Base-by-base conservation (phyloP, 2,329 filamentous ascomycete genomes). In the Diplodia intermedia region DNA sequence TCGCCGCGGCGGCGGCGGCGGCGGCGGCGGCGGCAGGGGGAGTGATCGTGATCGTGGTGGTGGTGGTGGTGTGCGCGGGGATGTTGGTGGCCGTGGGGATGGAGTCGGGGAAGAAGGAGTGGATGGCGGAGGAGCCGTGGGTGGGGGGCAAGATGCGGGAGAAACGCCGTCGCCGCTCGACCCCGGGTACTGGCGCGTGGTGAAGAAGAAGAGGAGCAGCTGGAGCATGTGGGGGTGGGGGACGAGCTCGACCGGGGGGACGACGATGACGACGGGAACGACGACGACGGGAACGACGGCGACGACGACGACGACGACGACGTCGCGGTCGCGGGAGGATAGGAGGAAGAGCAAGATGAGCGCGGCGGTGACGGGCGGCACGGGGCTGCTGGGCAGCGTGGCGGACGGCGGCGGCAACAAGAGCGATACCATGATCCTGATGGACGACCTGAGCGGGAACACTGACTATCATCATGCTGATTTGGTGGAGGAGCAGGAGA, bases 341-440 rank as follows among this genome's bases (percentile, higher is more conserved):
- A 23, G 12, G 14, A 7, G 4, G 5, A 36, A 4, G 31, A 38
- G 55, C 0, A 9, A 20, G 2, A 26, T 9, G 26, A 7, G n/a
- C 6, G 50, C 11, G 50, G 14, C 29, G 3, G 6, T 4, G 7
- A 15, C 4, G 29, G 29, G 53, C 18, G 53, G 53, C 12, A 20
- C n/a, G n/a, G 43, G 43, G n/a, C n/a, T 18, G 40, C 15, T 33
- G 38, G 26, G 20, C 33, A 11, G 7, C 9, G 29, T 20, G 15
- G 18, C 18, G 23, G 57, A 7, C 0, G 43, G 40, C 11, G 43
- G 5, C 14, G 43, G 43, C 2, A 47, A 47, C 43, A 62, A 36
- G 57, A 50, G 57, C 40, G 57, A 62, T n/a, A 62, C 57, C 3
- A 43, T 50, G 14, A 62, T 62, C 43, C 29, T 62, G 57, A 62